Percentiles rank a stretch among this genome's conserved stretches.
Conservation (phyloP, 306 rosid genomes). For the Abrus pulchellus region DNA sequence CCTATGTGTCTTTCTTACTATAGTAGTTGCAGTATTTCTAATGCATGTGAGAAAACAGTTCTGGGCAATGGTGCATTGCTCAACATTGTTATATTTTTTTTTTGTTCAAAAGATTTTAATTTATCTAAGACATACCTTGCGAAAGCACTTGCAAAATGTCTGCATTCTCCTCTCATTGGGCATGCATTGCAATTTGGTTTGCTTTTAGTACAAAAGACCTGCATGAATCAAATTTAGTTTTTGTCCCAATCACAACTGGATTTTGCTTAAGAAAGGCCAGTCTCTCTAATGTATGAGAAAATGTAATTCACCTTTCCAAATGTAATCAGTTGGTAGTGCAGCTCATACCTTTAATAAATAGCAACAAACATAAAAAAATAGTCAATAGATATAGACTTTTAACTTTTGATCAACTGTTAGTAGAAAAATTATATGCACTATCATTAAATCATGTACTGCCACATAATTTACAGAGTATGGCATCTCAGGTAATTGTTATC, state of each 20-base stretch:
- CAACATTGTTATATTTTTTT: neutral
- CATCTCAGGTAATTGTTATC: slow-evolving; percentile 11
- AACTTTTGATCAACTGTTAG: slow-evolving; percentile 21
- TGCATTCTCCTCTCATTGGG: slow-evolving; percentile 96
- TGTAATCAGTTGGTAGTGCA: slow-evolving; percentile 95
- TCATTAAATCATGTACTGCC: slow-evolving; percentile 21
- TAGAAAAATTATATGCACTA: neutral
- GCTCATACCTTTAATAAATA: slow-evolving; percentile 74
- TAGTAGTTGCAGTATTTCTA: slow-evolving; percentile 20
- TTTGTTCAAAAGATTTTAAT: slow-evolving; percentile 18
- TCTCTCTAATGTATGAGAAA: slow-evolving; percentile 26
- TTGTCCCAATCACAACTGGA: slow-evolving; percentile 41
- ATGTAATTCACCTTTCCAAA: slow-evolving; percentile 83
- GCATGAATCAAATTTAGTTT: slow-evolving; percentile 50
- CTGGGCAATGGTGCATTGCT: slow-evolving; percentile 27
- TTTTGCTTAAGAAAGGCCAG: slow-evolving; percentile 40
- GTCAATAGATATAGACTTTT: slow-evolving; percentile 15
- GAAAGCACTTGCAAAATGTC: slow-evolving; percentile 95
- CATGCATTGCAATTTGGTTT: slow-evolving; percentile 95
- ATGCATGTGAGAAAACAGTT: slow-evolving; percentile 6
- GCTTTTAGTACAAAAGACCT: slow-evolving; percentile 93
- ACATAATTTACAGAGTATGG: slow-evolving; percentile 6
- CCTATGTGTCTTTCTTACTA: slow-evolving; percentile 8
- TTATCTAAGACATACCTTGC: slow-evolving; percentile 70
- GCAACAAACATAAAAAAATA: slow-evolving; percentile 29